Percentiles rank a stretch among this genome's conserved stretches.
Conservation (phyloP, 1,284 basidiomycete species). For the Athelia psychrophila region DNA sequence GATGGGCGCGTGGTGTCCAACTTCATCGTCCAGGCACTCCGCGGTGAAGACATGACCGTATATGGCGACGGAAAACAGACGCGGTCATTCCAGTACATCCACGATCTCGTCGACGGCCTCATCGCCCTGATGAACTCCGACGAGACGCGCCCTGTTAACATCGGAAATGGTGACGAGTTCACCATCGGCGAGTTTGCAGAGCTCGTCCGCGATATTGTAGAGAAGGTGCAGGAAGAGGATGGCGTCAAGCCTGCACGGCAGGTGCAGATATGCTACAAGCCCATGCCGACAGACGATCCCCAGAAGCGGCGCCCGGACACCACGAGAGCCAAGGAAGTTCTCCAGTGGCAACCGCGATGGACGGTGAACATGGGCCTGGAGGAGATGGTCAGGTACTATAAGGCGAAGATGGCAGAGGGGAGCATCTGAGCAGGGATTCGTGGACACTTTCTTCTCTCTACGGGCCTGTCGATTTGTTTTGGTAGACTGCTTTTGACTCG, state of each 20-base stretch:
- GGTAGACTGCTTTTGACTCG: background rate
- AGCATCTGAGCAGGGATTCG: conserved; percentile 44
- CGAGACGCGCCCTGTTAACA: conserved; percentile 91
- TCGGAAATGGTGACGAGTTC: conserved; percentile 93
- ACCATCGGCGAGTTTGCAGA: conserved; percentile 90
- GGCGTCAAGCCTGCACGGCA: conserved; percentile 54
- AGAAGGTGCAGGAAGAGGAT: conserved; percentile 85
- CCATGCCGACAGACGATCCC: conserved; percentile 92
- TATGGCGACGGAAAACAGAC: conserved; percentile 97
- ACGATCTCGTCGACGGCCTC: conserved; percentile 79
- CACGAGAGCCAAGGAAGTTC: conserved; percentile 80
- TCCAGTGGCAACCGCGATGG: conserved; percentile 95
- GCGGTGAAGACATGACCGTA: conserved; percentile 93
- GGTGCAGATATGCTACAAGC: conserved; percentile 78
- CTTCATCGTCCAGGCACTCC: conserved; percentile 96
- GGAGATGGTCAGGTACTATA: conserved; percentile 93
- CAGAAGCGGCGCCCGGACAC: conserved; percentile 93
- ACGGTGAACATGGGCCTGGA: conserved; percentile 86
- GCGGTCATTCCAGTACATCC: conserved; percentile 94
- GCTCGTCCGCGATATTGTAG: conserved; percentile 85
- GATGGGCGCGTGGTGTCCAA: conserved; percentile 98
- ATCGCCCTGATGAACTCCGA: conserved; percentile 92
- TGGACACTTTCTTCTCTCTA: background rate
- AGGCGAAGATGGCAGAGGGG: conserved; percentile 82
- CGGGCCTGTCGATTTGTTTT: background rate